phyloP scores from a whole-genome alignment of 116 monocot genomes.

The Posidonia oceanica region DNA sequence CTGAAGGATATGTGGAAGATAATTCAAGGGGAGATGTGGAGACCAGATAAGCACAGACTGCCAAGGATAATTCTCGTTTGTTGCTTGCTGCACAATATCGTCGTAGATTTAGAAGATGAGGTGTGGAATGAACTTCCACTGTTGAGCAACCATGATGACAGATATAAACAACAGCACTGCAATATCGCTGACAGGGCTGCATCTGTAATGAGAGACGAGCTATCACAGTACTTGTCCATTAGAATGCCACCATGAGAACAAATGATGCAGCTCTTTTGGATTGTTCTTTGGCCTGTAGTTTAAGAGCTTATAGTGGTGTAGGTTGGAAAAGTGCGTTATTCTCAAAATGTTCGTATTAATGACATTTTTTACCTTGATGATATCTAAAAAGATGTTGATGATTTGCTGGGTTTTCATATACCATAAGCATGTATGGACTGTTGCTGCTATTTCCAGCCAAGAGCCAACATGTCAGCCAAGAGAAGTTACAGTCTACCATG shows the following conservation, averaged over 20 bases:
- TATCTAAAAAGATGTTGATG: conserved; percentile 1
- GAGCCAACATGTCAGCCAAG: neutral
- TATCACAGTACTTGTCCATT: conserved; percentile 39
- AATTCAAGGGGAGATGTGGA: conserved; percentile 90
- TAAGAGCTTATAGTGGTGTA: neutral
- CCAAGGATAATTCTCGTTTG: conserved; percentile 89
- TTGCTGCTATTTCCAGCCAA: neutral
- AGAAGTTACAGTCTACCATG: no score
- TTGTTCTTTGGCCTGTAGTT: neutral
- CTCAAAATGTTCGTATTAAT: neutral
- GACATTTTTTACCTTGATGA: neutral
- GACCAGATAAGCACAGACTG: conserved; percentile 79
- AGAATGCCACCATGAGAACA: conserved; percentile 28
- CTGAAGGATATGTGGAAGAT: conserved; percentile 87
- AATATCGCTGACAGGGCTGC: conserved; percentile 36
- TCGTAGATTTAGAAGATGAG: conserved; percentile 65
- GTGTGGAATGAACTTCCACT: conserved; percentile 33
- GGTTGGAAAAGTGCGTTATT: neutral
- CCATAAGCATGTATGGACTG: neutral
- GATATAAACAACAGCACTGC: conserved; percentile 60
- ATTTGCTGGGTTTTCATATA: neutral
- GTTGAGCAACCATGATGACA: conserved; percentile 35
- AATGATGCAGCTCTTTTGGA: neutral
- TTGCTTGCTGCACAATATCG: conserved; percentile 79
- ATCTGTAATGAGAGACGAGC: conserved; percentile 28